These are phyloP conservation scores for Blastomyces emzantsi DNA, from an alignment of 2,329 filamentous ascomycete genomes.

Conservation along the genomic window DNA sequence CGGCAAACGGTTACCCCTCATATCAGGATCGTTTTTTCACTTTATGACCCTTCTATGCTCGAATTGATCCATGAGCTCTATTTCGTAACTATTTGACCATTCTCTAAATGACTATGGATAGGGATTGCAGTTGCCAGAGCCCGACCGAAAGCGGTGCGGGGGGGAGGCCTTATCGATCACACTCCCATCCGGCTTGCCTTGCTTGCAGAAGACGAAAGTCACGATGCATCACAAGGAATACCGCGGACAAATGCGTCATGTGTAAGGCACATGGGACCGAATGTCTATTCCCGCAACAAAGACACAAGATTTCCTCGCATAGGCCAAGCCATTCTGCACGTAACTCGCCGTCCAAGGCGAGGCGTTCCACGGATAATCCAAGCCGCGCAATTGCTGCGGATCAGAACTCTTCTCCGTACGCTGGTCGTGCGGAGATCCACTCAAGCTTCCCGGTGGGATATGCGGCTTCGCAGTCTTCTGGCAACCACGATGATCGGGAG, in stretches of 20 bases:
- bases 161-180: conserved; percentile 45
- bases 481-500: not conserved
- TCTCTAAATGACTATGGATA: not conserved
- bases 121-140: not conserved
- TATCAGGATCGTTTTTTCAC: not conserved
- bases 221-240: conserved; percentile 42
- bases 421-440: not conserved
- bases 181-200: conserved; percentile 46
- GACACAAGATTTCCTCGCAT: not conserved
- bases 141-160: not conserved
- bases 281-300: conserved; percentile 37
- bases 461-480: not conserved
- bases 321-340: not conserved
- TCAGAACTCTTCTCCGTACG: not conserved
- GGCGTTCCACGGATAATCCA: not conserved
- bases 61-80: not conserved
- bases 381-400: not conserved
- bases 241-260: conserved; percentile 40
- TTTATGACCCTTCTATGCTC: not conserved
- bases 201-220: conserved; percentile 47
- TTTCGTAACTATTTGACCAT: not conserved
- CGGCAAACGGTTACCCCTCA: not conserved
- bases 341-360: not conserved
- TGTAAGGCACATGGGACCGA: conserved; percentile 44
- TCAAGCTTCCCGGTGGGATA: not conserved